Percentiles rank a stretch among this genome's conserved stretches.
These are phyloP conservation scores for Kalanchoe fedtschenkoi DNA, from an alignment of 164 flowering plant genomes.

Conservation along the genomic window DNA sequence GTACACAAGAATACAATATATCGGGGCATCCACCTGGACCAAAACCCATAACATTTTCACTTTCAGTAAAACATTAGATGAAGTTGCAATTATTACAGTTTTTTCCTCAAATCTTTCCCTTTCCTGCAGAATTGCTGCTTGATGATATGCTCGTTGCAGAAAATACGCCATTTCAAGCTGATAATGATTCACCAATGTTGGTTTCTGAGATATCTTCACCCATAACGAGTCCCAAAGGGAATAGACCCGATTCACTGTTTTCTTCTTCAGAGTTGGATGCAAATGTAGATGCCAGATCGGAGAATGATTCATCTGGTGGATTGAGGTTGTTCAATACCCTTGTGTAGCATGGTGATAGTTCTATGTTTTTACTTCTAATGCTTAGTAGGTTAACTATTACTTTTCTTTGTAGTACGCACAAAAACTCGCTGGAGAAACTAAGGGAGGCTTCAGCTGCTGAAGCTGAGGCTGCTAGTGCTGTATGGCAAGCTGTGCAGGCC, in stretches of 20 bases:
- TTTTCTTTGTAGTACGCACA: conserved; percentile 39
- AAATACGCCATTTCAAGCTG: conserved; percentile 70
- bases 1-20: conserved; percentile 21
- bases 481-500: conserved; percentile 84
- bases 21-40: neutral
- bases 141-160: conserved; percentile 88
- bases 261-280: conserved; percentile 16
- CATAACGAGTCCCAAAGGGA: conserved; percentile 29
- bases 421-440: conserved; percentile 67
- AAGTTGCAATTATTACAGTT: neutral
- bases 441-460: conserved; percentile 93
- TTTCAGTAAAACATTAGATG: neutral
- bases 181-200: conserved; percentile 31
- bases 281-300: conserved; percentile 26
- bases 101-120: neutral
- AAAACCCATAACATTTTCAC: neutral
- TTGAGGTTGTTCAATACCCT: conserved; percentile 32
- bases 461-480: conserved; percentile 88
- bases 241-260: conserved; percentile 20
- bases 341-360: neutral
- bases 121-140: conserved; percentile 62
- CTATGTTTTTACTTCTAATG: neutral
- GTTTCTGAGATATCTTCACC: conserved; percentile 46
- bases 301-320: conserved; percentile 25
- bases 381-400: neutral